Evolutionary conservation across 345 rosid genomes (phyloP).

Genomic region (Brassica nigra): DNA sequence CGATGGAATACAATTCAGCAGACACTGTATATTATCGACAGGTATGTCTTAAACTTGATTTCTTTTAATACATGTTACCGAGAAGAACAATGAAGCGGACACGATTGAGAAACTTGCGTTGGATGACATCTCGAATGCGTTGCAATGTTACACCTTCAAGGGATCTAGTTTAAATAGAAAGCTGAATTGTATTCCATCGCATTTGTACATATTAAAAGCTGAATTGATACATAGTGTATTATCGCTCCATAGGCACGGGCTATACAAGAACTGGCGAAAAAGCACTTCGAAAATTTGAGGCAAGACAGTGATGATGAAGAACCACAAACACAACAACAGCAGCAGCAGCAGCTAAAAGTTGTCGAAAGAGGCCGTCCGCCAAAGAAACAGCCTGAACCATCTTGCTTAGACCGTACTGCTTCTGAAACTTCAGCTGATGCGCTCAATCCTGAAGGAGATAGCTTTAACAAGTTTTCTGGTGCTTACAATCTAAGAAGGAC

Average conservation of each 20-base stretch:
- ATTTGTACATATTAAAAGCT: background rate
- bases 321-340: slow-evolving; percentile 54
- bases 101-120: background rate
- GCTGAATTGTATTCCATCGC: background rate
- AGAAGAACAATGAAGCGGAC: background rate
- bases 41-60: slow-evolving; percentile 51
- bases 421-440: slow-evolving; percentile 67
- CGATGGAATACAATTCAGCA: slow-evolving; percentile 92
- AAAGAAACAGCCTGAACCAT: slow-evolving; percentile 65
- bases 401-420: slow-evolving; percentile 55
- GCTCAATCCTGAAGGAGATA: slow-evolving; percentile 65
- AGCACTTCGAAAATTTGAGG: slow-evolving; percentile 87
- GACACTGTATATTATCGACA: slow-evolving; percentile 91
- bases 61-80: background rate
- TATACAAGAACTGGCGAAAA: slow-evolving; percentile 89
- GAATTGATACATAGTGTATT: slow-evolving; percentile 59
- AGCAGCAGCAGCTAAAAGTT: slow-evolving; percentile 59
- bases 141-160: background rate
- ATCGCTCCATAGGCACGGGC: slow-evolving; percentile 66
- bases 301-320: slow-evolving; percentile 89
- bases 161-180: background rate
- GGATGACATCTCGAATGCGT: background rate
- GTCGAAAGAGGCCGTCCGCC: slow-evolving; percentile 46
- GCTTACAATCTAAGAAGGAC: slow-evolving; percentile 70
- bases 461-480: slow-evolving; percentile 45